Percentiles rank a stretch among this genome's conserved stretches.
These are phyloP conservation scores for Phytophthora quininea DNA, from an alignment of 352 stramenopile species.

Conservation along the genomic window DNA sequence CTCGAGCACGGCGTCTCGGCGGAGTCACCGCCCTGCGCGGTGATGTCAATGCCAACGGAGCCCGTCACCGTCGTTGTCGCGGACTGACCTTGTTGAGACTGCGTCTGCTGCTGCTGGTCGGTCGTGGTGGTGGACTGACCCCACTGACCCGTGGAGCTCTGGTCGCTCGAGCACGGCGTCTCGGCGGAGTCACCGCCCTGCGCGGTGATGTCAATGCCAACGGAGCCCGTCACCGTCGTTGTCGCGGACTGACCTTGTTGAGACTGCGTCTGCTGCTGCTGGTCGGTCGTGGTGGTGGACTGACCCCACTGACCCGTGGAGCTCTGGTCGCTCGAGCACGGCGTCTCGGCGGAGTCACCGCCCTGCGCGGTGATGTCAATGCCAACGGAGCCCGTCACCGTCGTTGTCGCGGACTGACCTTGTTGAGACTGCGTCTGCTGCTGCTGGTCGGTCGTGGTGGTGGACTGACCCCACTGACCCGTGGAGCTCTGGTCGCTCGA, in stretches of 20 bases:
- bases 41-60: no score
- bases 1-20: no score
- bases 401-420: background rate
- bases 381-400: background rate
- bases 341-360: constrained; percentile 14
- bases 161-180: background rate
- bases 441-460: no score
- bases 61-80: no score
- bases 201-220: background rate
- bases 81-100: no score
- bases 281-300: background rate
- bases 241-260: no score
- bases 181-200: background rate
- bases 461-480: no score
- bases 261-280: no score
- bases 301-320: constrained; percentile 15
- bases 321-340: constrained; percentile 23
- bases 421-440: background rate
- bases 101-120: no score
- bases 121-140: background rate
- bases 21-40: no score
- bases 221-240: no score
- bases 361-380: background rate
- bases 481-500: background rate
- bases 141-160: background rate